These are phyloP conservation scores for Fomitopsis betulina DNA, from an alignment of 1,284 basidiomycete species.

Conservation along the genomic window DNA sequence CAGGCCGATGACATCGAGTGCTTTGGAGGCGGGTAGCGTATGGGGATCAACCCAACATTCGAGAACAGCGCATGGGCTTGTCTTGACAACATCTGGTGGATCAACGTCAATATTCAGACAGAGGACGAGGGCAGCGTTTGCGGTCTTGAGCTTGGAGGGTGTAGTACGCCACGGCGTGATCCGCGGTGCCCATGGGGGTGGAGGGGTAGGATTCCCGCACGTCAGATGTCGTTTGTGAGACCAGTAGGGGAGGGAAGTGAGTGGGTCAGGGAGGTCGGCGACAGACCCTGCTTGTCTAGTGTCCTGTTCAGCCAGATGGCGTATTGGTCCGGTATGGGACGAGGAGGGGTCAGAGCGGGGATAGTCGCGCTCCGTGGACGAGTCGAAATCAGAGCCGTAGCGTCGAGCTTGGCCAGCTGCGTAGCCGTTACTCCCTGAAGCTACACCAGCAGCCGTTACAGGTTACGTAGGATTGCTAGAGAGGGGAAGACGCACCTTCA, in stretches of 20 bases:
- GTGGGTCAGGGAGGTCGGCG: slow-evolving; percentile 43
- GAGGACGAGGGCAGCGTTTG: slow-evolving; percentile 89
- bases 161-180: slow-evolving; percentile 77
- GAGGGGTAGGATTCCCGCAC: slow-evolving; percentile 78
- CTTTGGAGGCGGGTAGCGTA: slow-evolving; percentile 83
- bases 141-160: slow-evolving; percentile 84
- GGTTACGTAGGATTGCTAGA: not conserved
- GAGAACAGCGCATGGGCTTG: slow-evolving; percentile 90
- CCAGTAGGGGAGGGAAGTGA: slow-evolving; percentile 71
- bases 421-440: slow-evolving; percentile 16
- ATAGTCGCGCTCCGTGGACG: slow-evolving; percentile 43
- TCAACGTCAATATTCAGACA: slow-evolving; percentile 98
- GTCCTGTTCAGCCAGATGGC: slow-evolving; percentile 29
- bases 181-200: slow-evolving; percentile 58
- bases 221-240: slow-evolving; percentile 84
- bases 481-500: not conserved
- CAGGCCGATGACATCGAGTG: slow-evolving; percentile 84
- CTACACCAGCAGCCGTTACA: not conserved
- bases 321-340: slow-evolving; percentile 26
- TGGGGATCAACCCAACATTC: slow-evolving; percentile 99
- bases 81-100: slow-evolving; percentile 96
- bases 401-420: slow-evolving; percentile 8
- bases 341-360: slow-evolving; percentile 42
- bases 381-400: slow-evolving; percentile 35
- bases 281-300: slow-evolving; percentile 33